Percentiles rank a stretch among this genome's conserved stretches.
Conservation (phyloP, 1,139 yeast species). For the Magnusiomyces magnusii region DNA sequence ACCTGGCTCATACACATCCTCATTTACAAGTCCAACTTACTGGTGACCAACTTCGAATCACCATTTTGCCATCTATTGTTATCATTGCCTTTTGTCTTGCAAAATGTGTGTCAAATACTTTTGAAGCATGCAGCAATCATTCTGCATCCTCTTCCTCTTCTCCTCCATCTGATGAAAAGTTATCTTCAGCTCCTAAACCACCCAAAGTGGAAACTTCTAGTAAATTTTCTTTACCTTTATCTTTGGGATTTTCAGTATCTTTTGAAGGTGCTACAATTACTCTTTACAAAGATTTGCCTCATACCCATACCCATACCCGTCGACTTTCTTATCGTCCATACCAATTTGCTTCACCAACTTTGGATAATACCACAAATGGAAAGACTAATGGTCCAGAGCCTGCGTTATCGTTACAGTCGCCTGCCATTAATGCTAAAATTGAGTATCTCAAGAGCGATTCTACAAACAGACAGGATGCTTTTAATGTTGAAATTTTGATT, state of each 20-base stretch:
- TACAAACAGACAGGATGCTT: conserved; percentile 37
- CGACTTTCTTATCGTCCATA: conserved; percentile 6
- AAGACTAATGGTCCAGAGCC: conserved; percentile 28
- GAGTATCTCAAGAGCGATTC: conserved; percentile 35
- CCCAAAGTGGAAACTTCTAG: background rate
- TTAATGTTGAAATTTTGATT: conserved; percentile 50
- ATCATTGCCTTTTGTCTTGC: conserved; percentile 19
- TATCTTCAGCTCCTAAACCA: background rate
- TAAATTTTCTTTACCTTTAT: conserved; percentile 20
- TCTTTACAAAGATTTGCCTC: conserved; percentile 19
- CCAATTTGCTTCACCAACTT: conserved; percentile 5
- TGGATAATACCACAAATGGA: background rate
- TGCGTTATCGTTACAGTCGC: conserved; percentile 62
- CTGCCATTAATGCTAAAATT: conserved; percentile 57
- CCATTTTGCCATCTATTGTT: conserved; percentile 30
- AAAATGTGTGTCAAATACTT: conserved; percentile 11
- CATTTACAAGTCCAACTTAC: conserved; percentile 21
- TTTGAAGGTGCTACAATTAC: conserved; percentile 27
- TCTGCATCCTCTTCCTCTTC: background rate
- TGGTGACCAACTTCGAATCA: conserved; percentile 31
- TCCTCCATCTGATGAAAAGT: background rate
- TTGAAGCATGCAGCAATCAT: conserved; percentile 5
- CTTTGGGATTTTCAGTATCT: conserved; percentile 21
- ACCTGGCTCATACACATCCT: conserved; percentile 16
- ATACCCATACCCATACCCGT: background rate